Base-by-base conservation (phyloP, 2,329 filamentous ascomycete species). In the Diaporthe sp. region DNA sequence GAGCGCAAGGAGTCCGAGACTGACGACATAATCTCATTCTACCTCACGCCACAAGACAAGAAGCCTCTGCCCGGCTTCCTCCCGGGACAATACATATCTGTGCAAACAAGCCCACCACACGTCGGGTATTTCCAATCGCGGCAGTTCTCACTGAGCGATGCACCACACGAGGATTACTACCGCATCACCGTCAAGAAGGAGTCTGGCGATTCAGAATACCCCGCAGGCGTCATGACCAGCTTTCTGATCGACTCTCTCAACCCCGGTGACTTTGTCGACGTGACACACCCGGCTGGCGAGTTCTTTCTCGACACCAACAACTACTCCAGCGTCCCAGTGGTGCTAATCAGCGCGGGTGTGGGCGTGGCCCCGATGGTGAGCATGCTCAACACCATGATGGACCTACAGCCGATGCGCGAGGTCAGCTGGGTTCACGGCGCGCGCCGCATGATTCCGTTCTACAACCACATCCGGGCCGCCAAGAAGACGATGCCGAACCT, bases 141-240 rank as follows among this genome's bases (percentile, higher is more conserved):
- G 42, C 93, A 95, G 82, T 95, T 95, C 83, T 94, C 92, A 35
- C 87, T 95, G 76, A 93, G 90, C 79, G 92, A 94, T 77, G 87
- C 89, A 67, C 92, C 91, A 2, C 85, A 85, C 2, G 83, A 87
- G 12, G 86, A 90, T 67, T 89, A 92, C 82, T 93, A 94, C 82
- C 90, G 93, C 40, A 92, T 95, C 83, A 93, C 89, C 67, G 88
- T 95, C 73, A 94, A 94, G 87, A 89, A 87, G 75, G 92, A 95
- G 79, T 81, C 84, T 2, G 92, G 91, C 5, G 7, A 61, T 7
- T 33, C 40, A 22, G 40, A 67, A 12, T 67, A 68, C 19, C 74
- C 74, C 6, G n/a, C 60, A 19, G 93, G 93, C 35, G 88, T 91
- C 75, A 88, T 95, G 25, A 94, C 92, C 67, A 95, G 94, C 80